A percentile compares a stretch with the other conserved stretches of the same genome.
phyloP scores from a whole-genome alignment of 1,284 basidiomycete genomes.

The Apiotrichum porosum region DNA sequence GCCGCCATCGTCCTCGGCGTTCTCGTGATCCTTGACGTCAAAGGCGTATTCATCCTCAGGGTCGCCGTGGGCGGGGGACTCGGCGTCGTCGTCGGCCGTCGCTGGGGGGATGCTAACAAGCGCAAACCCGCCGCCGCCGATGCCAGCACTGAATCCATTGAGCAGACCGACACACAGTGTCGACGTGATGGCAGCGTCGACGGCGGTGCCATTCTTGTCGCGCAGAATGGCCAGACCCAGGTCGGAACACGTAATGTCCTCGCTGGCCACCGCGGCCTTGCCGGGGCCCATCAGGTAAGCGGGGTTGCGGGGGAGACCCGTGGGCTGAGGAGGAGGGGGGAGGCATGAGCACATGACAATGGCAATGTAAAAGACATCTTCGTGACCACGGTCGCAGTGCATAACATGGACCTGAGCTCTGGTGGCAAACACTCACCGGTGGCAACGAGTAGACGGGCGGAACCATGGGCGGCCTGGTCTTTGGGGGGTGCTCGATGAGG shows the following conservation, averaged over 20 bases:
- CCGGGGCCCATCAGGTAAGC: slow-evolving; percentile 67
- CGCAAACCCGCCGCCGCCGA: slow-evolving; percentile 91
- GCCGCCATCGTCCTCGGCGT: background rate
- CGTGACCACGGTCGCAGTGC: too few species aligned
- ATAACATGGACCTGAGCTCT: too few species aligned
- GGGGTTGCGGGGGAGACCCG: slow-evolving; percentile 56
- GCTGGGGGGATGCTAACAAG: slow-evolving; percentile 75
- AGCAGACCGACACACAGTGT: slow-evolving; percentile 79
- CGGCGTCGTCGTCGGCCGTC: slow-evolving; percentile 6
- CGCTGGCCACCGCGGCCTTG: slow-evolving; percentile 78
- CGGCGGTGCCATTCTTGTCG: slow-evolving; percentile 80
- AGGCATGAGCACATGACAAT: too few species aligned
- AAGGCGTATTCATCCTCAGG: slow-evolving; percentile 30
- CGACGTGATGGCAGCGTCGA: slow-evolving; percentile 78
- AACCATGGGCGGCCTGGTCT: slow-evolving; percentile 15
- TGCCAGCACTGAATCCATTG: slow-evolving; percentile 79
- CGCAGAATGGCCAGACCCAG: slow-evolving; percentile 67
- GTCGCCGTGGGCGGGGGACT: background rate
- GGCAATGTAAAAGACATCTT: too few species aligned
- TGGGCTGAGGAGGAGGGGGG: slow-evolving; percentile 38
- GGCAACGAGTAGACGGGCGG: slow-evolving; percentile 16
- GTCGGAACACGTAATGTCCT: slow-evolving; percentile 75
- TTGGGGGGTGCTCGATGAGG: background rate
- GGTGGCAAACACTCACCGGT: slow-evolving; percentile 10
- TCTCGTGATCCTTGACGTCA: background rate